A percentile compares a stretch with the other conserved stretches of the same genome.
Conservation (phyloP, 306 rosid species). For the Cicer arietinum region DNA sequence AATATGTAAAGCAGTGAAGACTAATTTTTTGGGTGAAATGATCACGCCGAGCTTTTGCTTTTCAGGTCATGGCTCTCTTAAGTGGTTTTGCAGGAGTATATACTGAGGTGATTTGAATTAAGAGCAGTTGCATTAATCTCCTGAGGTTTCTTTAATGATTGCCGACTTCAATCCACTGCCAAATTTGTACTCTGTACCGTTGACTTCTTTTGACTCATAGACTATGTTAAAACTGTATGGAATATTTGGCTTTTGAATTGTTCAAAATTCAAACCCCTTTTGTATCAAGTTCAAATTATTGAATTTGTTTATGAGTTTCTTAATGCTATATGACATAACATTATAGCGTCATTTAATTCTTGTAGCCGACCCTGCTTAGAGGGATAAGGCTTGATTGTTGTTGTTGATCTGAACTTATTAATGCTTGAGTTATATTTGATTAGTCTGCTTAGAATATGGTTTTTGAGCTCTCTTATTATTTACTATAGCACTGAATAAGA, state of each 20-base stretch:
- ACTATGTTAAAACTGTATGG: not conserved
- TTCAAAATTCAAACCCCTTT: conserved; percentile 23
- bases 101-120: conserved; percentile 76
- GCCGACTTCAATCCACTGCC: not conserved
- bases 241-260: conserved; percentile 25
- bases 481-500: not conserved
- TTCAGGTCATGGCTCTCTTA: conserved; percentile 91
- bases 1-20: conserved; percentile 15
- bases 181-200: conserved; percentile 16
- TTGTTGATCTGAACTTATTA: conserved; percentile 26
- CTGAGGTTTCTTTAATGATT: conserved; percentile 33
- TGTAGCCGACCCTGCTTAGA: too few species aligned
- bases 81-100: conserved; percentile 99
- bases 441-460: conserved; percentile 29
- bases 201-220: conserved; percentile 3
- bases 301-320: conserved; percentile 25
- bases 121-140: conserved; percentile 27
- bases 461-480: conserved; percentile 17
- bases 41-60: conserved; percentile 40
- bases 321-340: not conserved
- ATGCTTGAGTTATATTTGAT: conserved; percentile 35
- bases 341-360: too few species aligned
- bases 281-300: conserved; percentile 36
- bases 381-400: too few species aligned
- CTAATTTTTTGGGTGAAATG: conserved; percentile 32